phyloP scores from a whole-genome alignment of 257 asterid genomes.

The Ehretia macrophylla region DNA sequence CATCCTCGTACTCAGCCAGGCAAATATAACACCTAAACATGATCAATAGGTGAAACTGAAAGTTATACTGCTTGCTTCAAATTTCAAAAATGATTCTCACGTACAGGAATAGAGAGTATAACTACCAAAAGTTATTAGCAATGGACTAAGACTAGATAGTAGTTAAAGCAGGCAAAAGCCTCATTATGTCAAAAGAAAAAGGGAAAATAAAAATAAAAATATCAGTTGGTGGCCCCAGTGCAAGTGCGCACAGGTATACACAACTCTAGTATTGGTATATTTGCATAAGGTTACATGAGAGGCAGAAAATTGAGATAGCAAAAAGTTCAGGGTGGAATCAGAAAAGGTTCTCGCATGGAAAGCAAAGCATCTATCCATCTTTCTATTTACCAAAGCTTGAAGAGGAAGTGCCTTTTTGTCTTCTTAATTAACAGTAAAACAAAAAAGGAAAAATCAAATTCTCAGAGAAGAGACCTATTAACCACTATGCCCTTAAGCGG shows the following conservation, averaged over 20 bases:
- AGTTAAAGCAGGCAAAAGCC: no score
- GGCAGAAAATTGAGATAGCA: not conserved
- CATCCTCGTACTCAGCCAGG: constrained; percentile 82
- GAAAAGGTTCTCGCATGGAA: not conserved
- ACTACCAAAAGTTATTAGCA: no score
- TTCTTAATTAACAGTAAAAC: no score
- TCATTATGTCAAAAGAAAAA: no score
- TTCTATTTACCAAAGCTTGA: not conserved
- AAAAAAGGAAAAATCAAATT: not conserved
- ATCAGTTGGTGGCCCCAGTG: no score
- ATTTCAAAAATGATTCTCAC: not conserved
- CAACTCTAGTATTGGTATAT: no score
- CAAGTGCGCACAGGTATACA: no score
- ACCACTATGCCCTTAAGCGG: no score
- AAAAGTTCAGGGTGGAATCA: not conserved
- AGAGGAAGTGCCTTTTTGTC: not conserved
- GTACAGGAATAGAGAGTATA: not conserved
- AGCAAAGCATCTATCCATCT: not conserved
- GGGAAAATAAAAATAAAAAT: no score
- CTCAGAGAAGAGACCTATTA: not conserved
- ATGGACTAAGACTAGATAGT: no score
- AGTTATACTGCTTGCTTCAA: not conserved
- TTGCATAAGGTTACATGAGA: not conserved
- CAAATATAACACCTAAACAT: constrained; percentile 79
- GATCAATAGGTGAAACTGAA: not conserved